Conservation (phyloP, 2,329 filamentous ascomycete species). For the Xylaria sp. region DNA sequence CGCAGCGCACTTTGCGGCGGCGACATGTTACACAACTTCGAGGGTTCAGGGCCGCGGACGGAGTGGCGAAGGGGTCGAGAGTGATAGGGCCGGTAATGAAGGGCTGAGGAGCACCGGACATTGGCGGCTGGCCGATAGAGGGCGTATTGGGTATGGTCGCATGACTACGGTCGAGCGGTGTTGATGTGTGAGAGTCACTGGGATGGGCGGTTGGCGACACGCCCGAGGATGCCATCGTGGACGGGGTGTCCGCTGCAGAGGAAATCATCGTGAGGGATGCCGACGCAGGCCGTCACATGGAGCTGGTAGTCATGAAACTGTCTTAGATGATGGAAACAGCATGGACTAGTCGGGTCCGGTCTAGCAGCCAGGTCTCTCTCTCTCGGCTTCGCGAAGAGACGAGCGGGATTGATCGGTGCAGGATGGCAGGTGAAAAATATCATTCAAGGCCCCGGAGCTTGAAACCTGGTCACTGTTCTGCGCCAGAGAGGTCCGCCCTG, state of each 20-base stretch:
- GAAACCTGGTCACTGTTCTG: constrained; percentile 5
- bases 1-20: constrained; percentile 71
- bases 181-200: constrained; percentile 13
- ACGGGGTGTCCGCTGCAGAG: constrained; percentile 17
- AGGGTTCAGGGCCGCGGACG: constrained; percentile 41
- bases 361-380: too few relatives aligned
- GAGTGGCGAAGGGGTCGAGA: constrained; percentile 40
- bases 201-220: constrained; percentile 9
- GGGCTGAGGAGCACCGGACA: constrained; percentile 10
- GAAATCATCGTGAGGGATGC: constrained; percentile 8
- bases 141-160: not conserved
- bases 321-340: not conserved
- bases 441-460: not conserved
- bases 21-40: constrained; percentile 58
- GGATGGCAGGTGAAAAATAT: not conserved
- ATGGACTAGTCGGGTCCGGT: not conserved
- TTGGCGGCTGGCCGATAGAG: constrained; percentile 8
- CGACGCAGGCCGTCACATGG: not conserved
- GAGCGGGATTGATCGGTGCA: not conserved
- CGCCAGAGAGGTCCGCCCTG: not conserved
- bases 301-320: not conserved
- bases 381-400: too few relatives aligned
- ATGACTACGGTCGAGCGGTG: constrained; percentile 7
- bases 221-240: constrained; percentile 20
- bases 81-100: constrained; percentile 39